phyloP scores from a whole-genome alignment of 768 basidiomycete species.

The Panaeolus cyanescens region DNA sequence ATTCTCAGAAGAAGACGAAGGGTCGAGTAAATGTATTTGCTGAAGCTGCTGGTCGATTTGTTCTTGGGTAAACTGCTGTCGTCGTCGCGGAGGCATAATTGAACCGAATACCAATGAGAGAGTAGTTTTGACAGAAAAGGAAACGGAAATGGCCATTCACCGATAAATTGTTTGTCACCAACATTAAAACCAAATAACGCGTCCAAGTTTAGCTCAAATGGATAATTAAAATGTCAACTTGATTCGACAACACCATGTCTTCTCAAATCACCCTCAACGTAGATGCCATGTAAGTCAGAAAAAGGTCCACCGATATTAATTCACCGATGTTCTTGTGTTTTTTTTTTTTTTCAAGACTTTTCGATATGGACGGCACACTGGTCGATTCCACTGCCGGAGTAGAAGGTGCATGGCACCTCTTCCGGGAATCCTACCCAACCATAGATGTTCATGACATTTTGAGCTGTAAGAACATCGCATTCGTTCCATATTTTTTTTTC shows the following conservation, averaged over 20 bases:
- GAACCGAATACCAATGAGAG: slow-evolving; percentile 22
- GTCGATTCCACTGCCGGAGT: slow-evolving; percentile 86
- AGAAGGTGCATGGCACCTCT: slow-evolving; percentile 80
- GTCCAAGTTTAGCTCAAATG: background rate
- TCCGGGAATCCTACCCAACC: slow-evolving; percentile 66
- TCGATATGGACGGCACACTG: slow-evolving; percentile 85
- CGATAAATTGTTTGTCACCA: slow-evolving; percentile 39
- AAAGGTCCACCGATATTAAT: slow-evolving; percentile 8
- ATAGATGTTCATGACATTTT: slow-evolving; percentile 65
- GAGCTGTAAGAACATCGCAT: slow-evolving; percentile 48
- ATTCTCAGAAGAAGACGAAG: slow-evolving; percentile 89
- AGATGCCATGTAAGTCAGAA: slow-evolving; percentile 45
- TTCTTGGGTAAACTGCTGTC: slow-evolving; percentile 77
- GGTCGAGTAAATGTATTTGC: slow-evolving; percentile 87
- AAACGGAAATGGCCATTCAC: slow-evolving; percentile 23
- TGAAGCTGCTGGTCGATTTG: slow-evolving; percentile 88
- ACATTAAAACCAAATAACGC: slow-evolving; percentile 37
- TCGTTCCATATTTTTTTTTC: slow-evolving; percentile 11
- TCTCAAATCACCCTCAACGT: slow-evolving; percentile 32
- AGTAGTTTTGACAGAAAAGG: slow-evolving; percentile 17
- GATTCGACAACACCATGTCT: slow-evolving; percentile 31
- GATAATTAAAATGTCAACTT: background rate
- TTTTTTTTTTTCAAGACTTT: slow-evolving; percentile 47
- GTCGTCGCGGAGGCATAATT: slow-evolving; percentile 76
- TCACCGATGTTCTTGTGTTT: slow-evolving; percentile 20